phyloP scores from a whole-genome alignment of 225 moss, liverwort and hornwort genomes.

The Pseudisothecium myosuroides region DNA sequence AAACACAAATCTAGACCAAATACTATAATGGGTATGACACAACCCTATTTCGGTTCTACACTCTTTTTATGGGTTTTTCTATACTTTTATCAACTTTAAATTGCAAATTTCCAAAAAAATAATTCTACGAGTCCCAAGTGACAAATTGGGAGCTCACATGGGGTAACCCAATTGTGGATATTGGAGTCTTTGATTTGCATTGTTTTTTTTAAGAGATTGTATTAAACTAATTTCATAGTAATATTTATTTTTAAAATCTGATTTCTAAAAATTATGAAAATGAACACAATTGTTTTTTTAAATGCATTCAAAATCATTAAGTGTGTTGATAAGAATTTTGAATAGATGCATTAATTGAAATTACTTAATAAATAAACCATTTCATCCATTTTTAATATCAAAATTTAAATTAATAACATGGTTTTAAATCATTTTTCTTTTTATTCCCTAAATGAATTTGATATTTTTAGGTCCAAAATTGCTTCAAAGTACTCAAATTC shows the following conservation, averaged over 20 bases:
- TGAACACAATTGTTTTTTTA: fast-evolving
- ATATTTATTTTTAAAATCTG: not conserved
- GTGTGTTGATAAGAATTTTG: not conserved
- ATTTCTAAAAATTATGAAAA: not conserved
- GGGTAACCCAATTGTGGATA: not conserved
- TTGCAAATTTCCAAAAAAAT: no score
- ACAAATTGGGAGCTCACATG: no score
- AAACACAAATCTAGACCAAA: no score
- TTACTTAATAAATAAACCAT: fast-evolving
- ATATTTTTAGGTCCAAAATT: no score
- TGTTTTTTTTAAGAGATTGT: not conserved
- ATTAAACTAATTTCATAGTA: not conserved
- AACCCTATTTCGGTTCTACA: no score
- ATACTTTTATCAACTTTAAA: no score
- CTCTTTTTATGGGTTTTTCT: no score
- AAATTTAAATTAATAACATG: not conserved
- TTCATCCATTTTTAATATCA: not conserved
- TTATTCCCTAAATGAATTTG: no score
- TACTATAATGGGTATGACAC: no score
- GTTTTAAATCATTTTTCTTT: not conserved
- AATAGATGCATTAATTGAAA: not conserved
- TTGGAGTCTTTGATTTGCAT: not conserved
- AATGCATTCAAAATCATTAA: not conserved
- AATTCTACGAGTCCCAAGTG: no score
- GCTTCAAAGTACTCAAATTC: no score